Percentiles rank a stretch among this genome's conserved stretches.
Evolutionary conservation across 352 stramenopile species (phyloP).

Genomic region (Globisporangium lucens): DNA sequence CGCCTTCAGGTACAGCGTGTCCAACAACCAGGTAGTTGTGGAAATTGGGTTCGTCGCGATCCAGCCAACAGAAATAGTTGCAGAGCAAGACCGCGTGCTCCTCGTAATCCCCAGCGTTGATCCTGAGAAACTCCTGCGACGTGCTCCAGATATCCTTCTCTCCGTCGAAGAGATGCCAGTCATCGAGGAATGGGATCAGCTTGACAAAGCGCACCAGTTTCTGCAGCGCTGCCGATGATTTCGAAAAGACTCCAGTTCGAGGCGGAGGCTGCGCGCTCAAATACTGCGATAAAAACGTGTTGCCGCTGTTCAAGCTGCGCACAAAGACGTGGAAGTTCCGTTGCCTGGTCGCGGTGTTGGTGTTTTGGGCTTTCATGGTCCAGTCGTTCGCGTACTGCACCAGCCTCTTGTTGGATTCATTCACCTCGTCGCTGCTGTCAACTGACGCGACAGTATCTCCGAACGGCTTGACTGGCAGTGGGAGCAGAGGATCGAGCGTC

Average conservation of each 20-base stretch:
- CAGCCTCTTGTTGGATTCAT: conserved; percentile 22
- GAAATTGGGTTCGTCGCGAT: conserved; percentile 34
- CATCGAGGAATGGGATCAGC: conserved; percentile 89
- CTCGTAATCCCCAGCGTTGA: conserved; percentile 85
- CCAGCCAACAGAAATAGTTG: conserved; percentile 90
- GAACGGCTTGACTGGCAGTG: conserved; percentile 31
- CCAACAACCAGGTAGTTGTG: conserved; percentile 88
- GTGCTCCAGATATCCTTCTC: conserved; percentile 87
- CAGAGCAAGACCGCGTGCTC: conserved; percentile 92
- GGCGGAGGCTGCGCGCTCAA: conserved; percentile 70
- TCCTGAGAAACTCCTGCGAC: conserved; percentile 88
- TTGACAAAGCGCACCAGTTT: conserved; percentile 86
- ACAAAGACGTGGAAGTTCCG: conserved; percentile 76
- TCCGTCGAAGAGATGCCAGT: conserved; percentile 86
- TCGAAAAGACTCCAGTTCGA: conserved; percentile 5
- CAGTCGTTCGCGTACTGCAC: conserved; percentile 39
- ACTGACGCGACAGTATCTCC: conserved; percentile 15
- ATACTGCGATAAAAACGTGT: conserved; percentile 69
- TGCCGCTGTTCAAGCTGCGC: conserved; percentile 59
- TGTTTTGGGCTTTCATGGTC: conserved; percentile 17
- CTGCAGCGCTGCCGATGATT: conserved; percentile 21
- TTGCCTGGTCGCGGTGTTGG: conserved; percentile 22
- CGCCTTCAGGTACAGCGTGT: conserved; percentile 74
- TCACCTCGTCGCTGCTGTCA: conserved; percentile 14
- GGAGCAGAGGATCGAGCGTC: conserved; percentile 84